Conservation (phyloP, 2,329 filamentous ascomycete species). For the Phialocephala sp. region DNA sequence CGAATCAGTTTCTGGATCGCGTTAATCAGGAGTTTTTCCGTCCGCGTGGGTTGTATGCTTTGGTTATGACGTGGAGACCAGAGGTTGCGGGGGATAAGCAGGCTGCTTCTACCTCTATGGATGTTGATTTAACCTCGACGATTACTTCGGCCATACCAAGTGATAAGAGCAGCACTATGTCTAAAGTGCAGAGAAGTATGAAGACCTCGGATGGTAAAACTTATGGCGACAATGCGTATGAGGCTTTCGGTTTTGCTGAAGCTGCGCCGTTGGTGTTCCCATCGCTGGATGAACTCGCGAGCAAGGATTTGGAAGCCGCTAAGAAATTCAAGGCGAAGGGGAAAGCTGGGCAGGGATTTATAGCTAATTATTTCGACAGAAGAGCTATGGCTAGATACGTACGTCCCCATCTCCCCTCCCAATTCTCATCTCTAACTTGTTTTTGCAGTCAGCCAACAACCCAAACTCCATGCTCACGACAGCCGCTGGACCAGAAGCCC, state of each 20-base stretch:
- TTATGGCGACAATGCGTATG: neutral
- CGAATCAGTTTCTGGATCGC: constrained; percentile 47
- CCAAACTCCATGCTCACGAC: neutral
- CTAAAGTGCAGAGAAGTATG: neutral
- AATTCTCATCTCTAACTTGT: neutral
- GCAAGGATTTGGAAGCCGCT: constrained; percentile 25
- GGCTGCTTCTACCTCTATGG: constrained; percentile 8
- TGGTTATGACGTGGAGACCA: constrained; percentile 49
- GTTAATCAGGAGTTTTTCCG: constrained; percentile 61
- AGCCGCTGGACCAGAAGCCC: constrained; percentile 11
- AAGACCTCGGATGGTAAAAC: neutral
- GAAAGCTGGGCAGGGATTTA: constrained; percentile 21
- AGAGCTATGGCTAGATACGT: constrained; percentile 31
- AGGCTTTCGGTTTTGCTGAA: constrained; percentile 36
- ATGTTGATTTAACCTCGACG: constrained; percentile 1
- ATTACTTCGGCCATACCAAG: constrained; percentile 1
- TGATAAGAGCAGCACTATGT: neutral
- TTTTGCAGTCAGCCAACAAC: neutral
- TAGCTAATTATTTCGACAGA: constrained; percentile 28
- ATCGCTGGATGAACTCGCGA: constrained; percentile 41
- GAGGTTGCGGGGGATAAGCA: neutral
- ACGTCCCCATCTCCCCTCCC: neutral
- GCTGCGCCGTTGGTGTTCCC: constrained; percentile 47
- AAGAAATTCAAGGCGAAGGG: constrained; percentile 18
- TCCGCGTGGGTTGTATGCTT: constrained; percentile 57